phyloP scores from a whole-genome alignment of 225 moss, liverwort and hornwort genomes.

The Antitrichia curtipendula region DNA sequence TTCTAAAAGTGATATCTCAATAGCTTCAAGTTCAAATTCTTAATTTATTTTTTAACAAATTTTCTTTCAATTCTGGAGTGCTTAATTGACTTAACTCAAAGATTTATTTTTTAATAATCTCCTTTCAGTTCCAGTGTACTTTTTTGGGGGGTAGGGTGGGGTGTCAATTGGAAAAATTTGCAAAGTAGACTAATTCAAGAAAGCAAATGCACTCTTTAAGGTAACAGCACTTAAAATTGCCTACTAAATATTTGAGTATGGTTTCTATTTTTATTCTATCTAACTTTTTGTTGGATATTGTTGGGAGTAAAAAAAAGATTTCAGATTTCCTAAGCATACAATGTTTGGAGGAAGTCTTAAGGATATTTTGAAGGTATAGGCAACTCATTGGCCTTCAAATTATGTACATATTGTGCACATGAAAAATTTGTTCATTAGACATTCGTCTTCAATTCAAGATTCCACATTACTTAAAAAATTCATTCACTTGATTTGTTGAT shows the following conservation, averaged over 20 bases:
- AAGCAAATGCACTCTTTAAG: background rate
- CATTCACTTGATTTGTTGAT: background rate
- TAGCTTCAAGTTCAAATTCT: background rate
- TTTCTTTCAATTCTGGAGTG: rapidly evolving
- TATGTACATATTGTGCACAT: too few species aligned
- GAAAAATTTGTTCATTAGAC: too few species aligned
- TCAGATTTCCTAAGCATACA: too few species aligned
- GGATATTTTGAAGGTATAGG: too few species aligned
- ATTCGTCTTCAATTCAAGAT: background rate
- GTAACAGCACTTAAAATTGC: background rate
- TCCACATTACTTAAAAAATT: background rate
- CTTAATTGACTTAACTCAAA: background rate
- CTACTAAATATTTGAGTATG: background rate
- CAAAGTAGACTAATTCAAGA: background rate
- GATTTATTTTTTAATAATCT: too few species aligned
- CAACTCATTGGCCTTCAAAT: too few species aligned
- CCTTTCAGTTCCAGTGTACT: too few species aligned
- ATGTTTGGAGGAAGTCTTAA: too few species aligned
- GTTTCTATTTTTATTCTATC: background rate
- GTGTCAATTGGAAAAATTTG: background rate
- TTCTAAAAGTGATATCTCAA: background rate
- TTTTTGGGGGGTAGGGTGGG: too few species aligned
- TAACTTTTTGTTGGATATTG: too few species aligned
- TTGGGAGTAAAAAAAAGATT: too few species aligned
- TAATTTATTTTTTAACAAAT: background rate